phyloP scores from a whole-genome alignment of 768 basidiomycete genomes.

The Leccinum olivaceopallidum region DNA sequence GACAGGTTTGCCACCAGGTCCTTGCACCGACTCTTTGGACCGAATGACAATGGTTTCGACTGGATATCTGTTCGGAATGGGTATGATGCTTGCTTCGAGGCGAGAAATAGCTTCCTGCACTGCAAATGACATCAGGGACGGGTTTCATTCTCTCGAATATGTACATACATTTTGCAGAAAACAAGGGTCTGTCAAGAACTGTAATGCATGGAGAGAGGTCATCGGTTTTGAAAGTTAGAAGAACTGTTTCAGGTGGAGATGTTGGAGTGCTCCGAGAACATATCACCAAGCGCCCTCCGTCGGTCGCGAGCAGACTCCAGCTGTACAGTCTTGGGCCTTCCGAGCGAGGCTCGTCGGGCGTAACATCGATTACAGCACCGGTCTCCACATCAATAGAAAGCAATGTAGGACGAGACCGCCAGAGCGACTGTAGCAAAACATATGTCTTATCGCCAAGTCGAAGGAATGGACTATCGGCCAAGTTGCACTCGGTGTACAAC shows the following conservation, averaged over 20 bases:
- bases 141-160: neutral
- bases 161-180: conserved; percentile 42
- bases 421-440: conserved; percentile 46
- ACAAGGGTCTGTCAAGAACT: conserved; percentile 43
- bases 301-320: conserved; percentile 55
- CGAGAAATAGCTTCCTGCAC: conserved; percentile 43
- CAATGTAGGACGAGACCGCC: conserved; percentile 55
- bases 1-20: conserved; percentile 30
- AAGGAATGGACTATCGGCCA: conserved; percentile 46
- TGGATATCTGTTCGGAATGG: conserved; percentile 49
- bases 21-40: conserved; percentile 22
- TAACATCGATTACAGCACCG: conserved; percentile 41
- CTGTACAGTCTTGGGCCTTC: conserved; percentile 36
- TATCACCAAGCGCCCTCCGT: conserved; percentile 44
- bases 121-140: conserved; percentile 19
- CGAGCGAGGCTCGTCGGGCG: conserved; percentile 5
- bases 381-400: conserved; percentile 43
- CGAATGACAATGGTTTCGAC: conserved; percentile 58
- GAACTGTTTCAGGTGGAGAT: conserved; percentile 48
- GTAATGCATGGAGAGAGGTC: neutral
- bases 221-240: conserved; percentile 40
- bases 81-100: conserved; percentile 45
- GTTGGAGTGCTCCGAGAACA: conserved; percentile 51
- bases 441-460: conserved; percentile 11
- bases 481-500: conserved; percentile 52